Percentiles rank a stretch among this genome's conserved stretches.
These are phyloP conservation scores for Lathyrus oleraceus DNA, from an alignment of 306 rosid genomes.

Conservation along the genomic window DNA sequence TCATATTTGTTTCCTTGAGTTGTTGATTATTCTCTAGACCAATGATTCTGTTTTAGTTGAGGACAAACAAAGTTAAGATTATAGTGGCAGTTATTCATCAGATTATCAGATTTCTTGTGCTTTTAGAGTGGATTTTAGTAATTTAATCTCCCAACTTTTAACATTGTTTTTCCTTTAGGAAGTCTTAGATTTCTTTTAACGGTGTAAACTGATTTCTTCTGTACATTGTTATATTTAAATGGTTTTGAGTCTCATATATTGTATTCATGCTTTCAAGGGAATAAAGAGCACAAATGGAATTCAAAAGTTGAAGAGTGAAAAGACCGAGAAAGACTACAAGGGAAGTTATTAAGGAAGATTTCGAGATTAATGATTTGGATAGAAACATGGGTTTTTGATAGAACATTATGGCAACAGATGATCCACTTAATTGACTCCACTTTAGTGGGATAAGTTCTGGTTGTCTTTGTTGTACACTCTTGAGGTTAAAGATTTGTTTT, in stretches of 20 bases:
- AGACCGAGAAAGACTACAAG: background rate
- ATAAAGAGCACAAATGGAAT: background rate
- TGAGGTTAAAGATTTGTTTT: background rate
- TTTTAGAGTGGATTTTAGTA: background rate
- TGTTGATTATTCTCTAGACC: background rate
- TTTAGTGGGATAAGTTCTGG: no score
- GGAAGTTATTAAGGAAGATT: no score
- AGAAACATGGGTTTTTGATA: no score
- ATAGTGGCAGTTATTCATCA: background rate
- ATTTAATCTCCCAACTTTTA: background rate
- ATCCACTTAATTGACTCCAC: no score
- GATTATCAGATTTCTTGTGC: background rate
- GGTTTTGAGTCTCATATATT: background rate
- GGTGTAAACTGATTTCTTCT: background rate
- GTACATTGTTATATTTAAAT: background rate
- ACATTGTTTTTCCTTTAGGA: background rate
- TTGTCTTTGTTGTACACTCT: background rate
- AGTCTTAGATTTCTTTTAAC: background rate
- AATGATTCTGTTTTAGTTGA: background rate
- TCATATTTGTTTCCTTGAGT: background rate
- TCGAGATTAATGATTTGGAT: no score
- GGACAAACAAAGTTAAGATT: background rate
- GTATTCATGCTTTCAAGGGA: background rate
- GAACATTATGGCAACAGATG: no score
- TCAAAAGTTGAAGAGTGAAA: background rate